phyloP scores from a whole-genome alignment of 305 asterid genomes.

The Fraxinus baroniana region DNA sequence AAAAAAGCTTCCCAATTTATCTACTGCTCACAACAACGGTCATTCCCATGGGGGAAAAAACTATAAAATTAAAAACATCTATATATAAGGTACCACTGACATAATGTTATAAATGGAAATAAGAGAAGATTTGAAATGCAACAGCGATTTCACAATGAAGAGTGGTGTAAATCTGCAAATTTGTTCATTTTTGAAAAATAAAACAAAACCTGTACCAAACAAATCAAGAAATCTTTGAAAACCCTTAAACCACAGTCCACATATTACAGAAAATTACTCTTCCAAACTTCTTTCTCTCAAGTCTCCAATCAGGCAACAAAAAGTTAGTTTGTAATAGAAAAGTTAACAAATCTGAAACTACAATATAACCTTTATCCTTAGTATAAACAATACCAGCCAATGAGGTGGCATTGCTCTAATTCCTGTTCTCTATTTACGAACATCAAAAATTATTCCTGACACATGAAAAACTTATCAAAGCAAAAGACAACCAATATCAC shows the following conservation, averaged over 20 bases:
- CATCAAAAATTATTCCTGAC: neutral
- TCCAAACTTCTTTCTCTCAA: neutral
- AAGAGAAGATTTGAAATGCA: neutral
- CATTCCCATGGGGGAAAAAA: neutral
- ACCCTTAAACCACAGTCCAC: neutral
- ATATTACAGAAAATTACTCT: neutral
- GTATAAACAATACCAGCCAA: neutral
- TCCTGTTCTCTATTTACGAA: neutral
- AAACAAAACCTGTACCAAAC: neutral
- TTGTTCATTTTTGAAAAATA: neutral
- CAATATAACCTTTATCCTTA: neutral
- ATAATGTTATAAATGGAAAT: neutral
- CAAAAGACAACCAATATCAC: neutral
- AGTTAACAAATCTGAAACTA: neutral
- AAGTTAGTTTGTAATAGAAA: neutral
- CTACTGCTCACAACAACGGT: slow-evolving; percentile 20
- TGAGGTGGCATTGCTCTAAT: neutral
- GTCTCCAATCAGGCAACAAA: slow-evolving; percentile 3
- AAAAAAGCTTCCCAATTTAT: slow-evolving; percentile 16
- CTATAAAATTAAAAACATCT: neutral
- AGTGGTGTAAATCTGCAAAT: neutral
- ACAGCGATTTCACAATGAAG: neutral
- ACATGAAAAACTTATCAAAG: neutral
- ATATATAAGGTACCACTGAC: neutral
- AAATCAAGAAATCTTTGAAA: neutral